Base-by-base conservation (phyloP, 108 stramenopile genomes). In the Parietichytrium sp. region DNA sequence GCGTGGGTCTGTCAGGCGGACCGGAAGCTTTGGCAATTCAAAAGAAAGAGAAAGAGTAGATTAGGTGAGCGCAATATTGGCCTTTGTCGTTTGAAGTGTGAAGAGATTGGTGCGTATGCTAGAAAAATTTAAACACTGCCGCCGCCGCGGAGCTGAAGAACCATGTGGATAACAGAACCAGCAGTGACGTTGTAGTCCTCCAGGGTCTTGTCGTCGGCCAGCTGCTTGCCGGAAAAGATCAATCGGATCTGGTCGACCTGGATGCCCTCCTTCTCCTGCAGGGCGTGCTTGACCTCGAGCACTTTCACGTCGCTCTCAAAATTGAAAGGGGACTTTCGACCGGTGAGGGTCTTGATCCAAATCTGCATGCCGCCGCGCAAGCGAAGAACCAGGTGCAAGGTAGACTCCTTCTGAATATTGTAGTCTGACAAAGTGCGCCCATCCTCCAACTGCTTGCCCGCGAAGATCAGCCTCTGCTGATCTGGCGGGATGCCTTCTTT, bases 131-230 rank as follows among this genome's bases (percentile, higher is more conserved):
- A 54, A 33, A 25, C 18, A 4, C 26, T 79, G 25, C 6, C 16
- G 3, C 98, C 96, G 33, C 98, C 98, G 53, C 98, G 94, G 83
- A 99, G 89, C 90, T 97, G 96, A 81, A 99, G 88, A 1, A 99
- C 98, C 98, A 99, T 99, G 87, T 99, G 98, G 88, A 99, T 96
- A 54, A 96, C 97, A 49, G 93, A 96, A n/a, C 98, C 98, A 29
- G 97, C 96, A 18, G 81, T 88, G 79, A 99, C 96, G 79, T 94
- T 96, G 87, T 97, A 96, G 31, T 90, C 91, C 42, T 94, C 94
- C 54, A 99, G 83, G 6, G 92, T 92, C 55, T 94, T 93, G 84
- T 96, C 95, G 85, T 99, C 98, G 8, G 91, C 86, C 38, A 97
- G 87, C 85, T 98, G 96, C 86, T 97, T 97, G 50, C 98, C 98